Conservation (phyloP, 495 filamentous ascomycete genomes). For the Neohortaea acidophila region DNA sequence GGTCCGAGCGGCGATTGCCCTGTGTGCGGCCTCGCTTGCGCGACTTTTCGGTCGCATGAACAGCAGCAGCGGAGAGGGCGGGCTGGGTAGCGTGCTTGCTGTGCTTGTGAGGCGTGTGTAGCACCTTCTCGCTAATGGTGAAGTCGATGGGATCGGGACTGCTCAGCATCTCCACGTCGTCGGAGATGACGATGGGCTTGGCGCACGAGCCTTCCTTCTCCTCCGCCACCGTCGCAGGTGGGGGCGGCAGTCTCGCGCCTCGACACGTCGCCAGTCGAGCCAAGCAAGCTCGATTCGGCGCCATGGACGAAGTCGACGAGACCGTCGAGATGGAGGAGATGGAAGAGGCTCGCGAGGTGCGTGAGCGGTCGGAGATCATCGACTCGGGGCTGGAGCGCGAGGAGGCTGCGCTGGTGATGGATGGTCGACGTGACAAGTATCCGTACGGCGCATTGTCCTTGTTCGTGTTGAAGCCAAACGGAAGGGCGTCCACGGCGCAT, state of each 20-base stretch:
- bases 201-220: constrained; percentile 19
- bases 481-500: constrained; percentile 10
- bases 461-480: background rate
- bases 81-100: constrained; percentile 36
- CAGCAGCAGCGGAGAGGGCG: background rate
- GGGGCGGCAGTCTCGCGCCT: constrained; percentile 44
- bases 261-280: constrained; percentile 74
- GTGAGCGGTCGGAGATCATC: constrained; percentile 70
- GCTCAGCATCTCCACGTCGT: constrained; percentile 9
- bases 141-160: constrained; percentile 13
- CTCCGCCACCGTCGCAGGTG: constrained; percentile 9
- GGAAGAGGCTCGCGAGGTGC: constrained; percentile 33
- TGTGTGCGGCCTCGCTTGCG: constrained; percentile 61
- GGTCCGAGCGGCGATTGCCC: constrained; percentile 39
- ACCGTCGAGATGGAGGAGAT: constrained; percentile 39
- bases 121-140: constrained; percentile 13
- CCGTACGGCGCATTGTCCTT: too few relatives aligned
- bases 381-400: constrained; percentile 76
- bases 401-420: constrained; percentile 58
- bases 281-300: constrained; percentile 48
- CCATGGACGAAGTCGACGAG: constrained; percentile 41
- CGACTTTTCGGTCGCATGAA: constrained; percentile 18
- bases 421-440: constrained; percentile 30
- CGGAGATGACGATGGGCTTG: constrained; percentile 10
- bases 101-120: constrained; percentile 31